A percentile compares a stretch with the other conserved stretches of the same genome.
These are phyloP conservation scores for Saccharomycopsis phalli DNA, from an alignment of 1,139 yeast species.

Conservation along the genomic window DNA sequence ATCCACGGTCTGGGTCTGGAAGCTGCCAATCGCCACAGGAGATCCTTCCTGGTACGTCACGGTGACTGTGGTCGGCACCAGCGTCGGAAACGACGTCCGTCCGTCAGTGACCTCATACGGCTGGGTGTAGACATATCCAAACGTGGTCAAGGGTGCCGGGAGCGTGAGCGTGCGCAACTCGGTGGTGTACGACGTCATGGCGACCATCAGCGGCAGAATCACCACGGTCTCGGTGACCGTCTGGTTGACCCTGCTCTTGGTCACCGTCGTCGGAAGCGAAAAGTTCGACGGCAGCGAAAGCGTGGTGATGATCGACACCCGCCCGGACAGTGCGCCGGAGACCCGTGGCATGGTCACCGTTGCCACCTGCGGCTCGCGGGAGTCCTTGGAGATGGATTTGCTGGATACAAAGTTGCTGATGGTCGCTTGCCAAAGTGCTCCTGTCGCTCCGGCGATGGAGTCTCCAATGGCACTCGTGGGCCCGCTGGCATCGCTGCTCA, in stretches of 20 bases:
- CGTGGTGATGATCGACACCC: constrained; percentile 17
- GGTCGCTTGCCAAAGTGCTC: too few relatives aligned
- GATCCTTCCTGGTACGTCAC: constrained; percentile 23
- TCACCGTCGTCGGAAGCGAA: not conserved
- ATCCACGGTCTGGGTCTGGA: constrained; percentile 29
- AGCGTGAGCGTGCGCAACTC: not conserved
- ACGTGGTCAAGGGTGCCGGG: constrained; percentile 20
- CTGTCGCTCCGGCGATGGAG: too few relatives aligned
- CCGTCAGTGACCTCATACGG: constrained; percentile 34
- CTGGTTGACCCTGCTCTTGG: not conserved
- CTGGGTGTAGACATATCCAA: constrained; percentile 30
- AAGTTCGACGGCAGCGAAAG: constrained; percentile 9
- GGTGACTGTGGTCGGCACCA: constrained; percentile 28
- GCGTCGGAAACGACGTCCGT: constrained; percentile 32
- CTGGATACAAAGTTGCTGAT: too few relatives aligned
- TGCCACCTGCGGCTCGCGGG: too few relatives aligned
- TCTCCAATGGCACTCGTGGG: too few relatives aligned
- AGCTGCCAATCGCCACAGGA: constrained; percentile 24
- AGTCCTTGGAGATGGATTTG: too few relatives aligned
- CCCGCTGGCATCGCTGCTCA: too few relatives aligned
- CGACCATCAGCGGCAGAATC: not conserved
- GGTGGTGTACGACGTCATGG: not conserved
- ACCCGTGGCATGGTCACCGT: too few relatives aligned
- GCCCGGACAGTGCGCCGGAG: not conserved
- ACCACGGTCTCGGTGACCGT: constrained; percentile 1